A percentile compares a stretch with the other conserved stretches of the same genome.
Evolutionary conservation across 768 basidiomycete genomes (phyloP).

Genomic region (Coprinellus micaceus): DNA sequence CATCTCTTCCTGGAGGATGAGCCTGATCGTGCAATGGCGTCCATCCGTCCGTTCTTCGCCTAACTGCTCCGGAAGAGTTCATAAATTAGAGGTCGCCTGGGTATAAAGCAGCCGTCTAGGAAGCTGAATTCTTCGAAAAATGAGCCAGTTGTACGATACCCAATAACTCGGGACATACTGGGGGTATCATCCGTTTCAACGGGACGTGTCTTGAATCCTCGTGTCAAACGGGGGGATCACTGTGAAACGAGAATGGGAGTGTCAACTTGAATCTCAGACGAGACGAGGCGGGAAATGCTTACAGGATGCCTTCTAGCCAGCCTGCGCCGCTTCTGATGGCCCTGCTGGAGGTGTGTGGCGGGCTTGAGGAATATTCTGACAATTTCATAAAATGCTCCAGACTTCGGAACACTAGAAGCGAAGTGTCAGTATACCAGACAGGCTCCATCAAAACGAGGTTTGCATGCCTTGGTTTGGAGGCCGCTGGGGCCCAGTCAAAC

Average conservation of each 20-base stretch:
- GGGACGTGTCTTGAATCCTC: not conserved
- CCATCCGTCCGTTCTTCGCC: not conserved
- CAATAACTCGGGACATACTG: not conserved
- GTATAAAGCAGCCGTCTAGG: not conserved
- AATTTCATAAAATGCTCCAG: constrained; percentile 5
- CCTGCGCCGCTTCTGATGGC: constrained; percentile 4
- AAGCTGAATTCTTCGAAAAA: not conserved
- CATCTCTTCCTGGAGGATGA: not conserved
- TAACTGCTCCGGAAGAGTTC: not conserved
- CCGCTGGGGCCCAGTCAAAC: constrained; percentile 5
- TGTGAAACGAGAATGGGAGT: not conserved
- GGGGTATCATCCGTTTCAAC: not conserved
- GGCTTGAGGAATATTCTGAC: constrained; percentile 8
- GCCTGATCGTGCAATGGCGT: not conserved
- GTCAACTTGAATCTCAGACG: not conserved
- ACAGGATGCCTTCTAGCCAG: constrained; percentile 16
- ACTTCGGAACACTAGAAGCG: not conserved
- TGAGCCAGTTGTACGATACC: not conserved
- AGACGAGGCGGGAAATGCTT: constrained; percentile 2
- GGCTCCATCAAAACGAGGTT: not conserved
- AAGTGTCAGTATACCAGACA: not conserved
- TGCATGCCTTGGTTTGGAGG: not conserved
- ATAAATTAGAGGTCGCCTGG: not conserved
- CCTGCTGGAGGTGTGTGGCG: not conserved
- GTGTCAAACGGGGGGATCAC: not conserved